Percentiles rank a stretch among this genome's conserved stretches.
Conservation (phyloP, 2,329 filamentous ascomycete species). For the Cryphonectria naterciae region DNA sequence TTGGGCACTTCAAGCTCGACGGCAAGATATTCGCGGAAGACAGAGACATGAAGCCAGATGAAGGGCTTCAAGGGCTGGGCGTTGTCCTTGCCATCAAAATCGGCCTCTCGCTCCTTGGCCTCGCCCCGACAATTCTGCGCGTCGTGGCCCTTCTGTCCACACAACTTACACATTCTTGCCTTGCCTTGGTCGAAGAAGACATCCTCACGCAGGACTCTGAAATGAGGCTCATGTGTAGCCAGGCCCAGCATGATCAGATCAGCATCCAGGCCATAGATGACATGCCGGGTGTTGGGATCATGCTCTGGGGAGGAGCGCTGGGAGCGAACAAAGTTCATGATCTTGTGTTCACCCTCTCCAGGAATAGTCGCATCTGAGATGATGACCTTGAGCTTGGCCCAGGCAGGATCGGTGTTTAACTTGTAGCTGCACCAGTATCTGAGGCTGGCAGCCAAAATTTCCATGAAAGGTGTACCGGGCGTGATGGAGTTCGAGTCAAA, state of each 20-base stretch:
- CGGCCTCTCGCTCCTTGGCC: slow-evolving; percentile 75
- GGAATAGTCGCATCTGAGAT: slow-evolving; percentile 98
- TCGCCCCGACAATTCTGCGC: slow-evolving; percentile 82
- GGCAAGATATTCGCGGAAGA: slow-evolving; percentile 90
- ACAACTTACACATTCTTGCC: slow-evolving; percentile 80
- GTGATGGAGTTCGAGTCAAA: slow-evolving; percentile 91
- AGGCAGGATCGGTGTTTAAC: slow-evolving; percentile 92
- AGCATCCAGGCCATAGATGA: slow-evolving; percentile 96
- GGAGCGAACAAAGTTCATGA: slow-evolving; percentile 97
- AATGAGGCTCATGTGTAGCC: slow-evolving; percentile 96
- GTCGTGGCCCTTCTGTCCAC: slow-evolving; percentile 90
- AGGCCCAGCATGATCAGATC: slow-evolving; percentile 98
- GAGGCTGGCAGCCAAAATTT: slow-evolving; percentile 85
- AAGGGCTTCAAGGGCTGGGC: slow-evolving; percentile 80
- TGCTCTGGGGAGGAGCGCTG: slow-evolving; percentile 89
- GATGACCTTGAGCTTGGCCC: slow-evolving; percentile 95
- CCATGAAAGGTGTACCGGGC: slow-evolving; percentile 98
- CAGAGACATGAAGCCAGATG: slow-evolving; percentile 94
- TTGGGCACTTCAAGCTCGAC: slow-evolving; percentile 84
- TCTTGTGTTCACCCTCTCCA: slow-evolving; percentile 98
- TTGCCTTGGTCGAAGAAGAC: slow-evolving; percentile 92
- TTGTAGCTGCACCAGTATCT: slow-evolving; percentile 99
- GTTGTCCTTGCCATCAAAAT: slow-evolving; percentile 81
- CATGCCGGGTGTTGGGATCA: slow-evolving; percentile 94
- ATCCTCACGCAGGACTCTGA: slow-evolving; percentile 93